Base-by-base conservation (phyloP, 164 flowering plant species). In the Macadamia tetraphylla region DNA sequence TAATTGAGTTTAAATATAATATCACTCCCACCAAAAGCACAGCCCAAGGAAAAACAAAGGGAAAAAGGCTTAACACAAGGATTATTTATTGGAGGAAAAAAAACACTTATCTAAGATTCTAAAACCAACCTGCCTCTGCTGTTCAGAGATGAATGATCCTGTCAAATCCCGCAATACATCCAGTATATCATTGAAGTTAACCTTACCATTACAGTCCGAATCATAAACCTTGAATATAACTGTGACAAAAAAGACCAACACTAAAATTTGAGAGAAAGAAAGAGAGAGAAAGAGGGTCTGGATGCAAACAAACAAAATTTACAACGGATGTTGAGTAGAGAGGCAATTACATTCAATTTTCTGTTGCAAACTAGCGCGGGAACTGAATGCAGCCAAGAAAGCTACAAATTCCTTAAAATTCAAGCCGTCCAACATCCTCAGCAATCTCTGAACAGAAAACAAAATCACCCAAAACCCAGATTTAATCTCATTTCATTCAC, bases 361-460 rank as follows among this genome's bases (percentile, higher is more conserved):
- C 29, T 84, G 82, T 13, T 77, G 78, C 71, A 75, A 42, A 31
- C 66, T 73, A 2, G 83, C 85, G 12, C 81, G 76, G 55, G 87
- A 73, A 73, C 87, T 81, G 61, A 84, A 84, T 1, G 80, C 77
- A 44, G 87, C 78, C 61, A 84, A 66, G 68, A 84, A 84, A 2
- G 85, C 84, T 29, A 82, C 84, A 67, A 84, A 84, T 63, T 84
- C 87, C 73, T 84, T 82, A 56, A 84, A 84, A 69, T 84, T 84
- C 80, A 84, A 77, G 7, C 84, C 83, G 59, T 80, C 80, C 23
- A 84, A 40, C 78, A 78, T 78, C 75, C 80, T 73, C 66, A 81
- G 68, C 71, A 82, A 63, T 65, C 84, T 80, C 84, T 82, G 72
- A 12, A 70, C 52, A 11, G 63, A 5, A 55, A 62, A 61, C 35